These are phyloP conservation scores for Parasitella parasitica DNA, from an alignment of 371 early-diverging fungal species.

Conservation along the genomic window DNA sequence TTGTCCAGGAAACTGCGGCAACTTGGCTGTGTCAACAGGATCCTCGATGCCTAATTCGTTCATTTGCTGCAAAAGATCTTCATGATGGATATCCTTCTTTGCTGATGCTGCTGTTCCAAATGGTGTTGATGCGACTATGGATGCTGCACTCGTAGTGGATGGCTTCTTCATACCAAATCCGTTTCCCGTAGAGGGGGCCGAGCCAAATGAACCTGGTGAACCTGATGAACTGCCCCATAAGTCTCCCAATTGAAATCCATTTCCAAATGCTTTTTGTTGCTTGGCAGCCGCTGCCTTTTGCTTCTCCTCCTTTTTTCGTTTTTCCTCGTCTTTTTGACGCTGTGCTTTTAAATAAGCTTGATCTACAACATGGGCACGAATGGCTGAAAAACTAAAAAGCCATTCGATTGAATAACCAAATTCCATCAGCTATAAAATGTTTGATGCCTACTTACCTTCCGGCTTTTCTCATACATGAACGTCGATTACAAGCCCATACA, in stretches of 20 bases:
- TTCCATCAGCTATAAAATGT: neutral
- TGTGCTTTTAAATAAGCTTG: constrained; percentile 61
- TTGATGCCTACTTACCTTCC: constrained; percentile 74
- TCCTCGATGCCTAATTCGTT: neutral
- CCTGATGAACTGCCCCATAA: constrained; percentile 35
- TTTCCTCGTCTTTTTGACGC: constrained; percentile 43
- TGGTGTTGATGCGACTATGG: constrained; percentile 5
- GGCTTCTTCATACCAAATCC: neutral
- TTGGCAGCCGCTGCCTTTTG: constrained; percentile 28
- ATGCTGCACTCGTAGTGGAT: constrained; percentile 1
- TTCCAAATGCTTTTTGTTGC: constrained; percentile 26
- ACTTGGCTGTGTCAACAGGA: constrained; percentile 11
- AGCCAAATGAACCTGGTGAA: constrained; percentile 23
- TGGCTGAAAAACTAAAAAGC: constrained; percentile 52
- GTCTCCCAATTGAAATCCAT: constrained; percentile 45
- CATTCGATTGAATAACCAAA: neutral
- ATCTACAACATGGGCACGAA: constrained; percentile 71
- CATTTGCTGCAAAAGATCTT: constrained; percentile 13
- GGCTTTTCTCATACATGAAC: constrained; percentile 65
- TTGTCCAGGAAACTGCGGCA: constrained; percentile 56
- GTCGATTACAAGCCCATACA: constrained; percentile 77
- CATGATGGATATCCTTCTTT: constrained; percentile 10
- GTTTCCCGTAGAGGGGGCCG: neutral
- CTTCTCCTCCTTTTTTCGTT: constrained; percentile 39
- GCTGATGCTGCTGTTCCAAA: neutral